Evolutionary conservation across 495 filamentous ascomycete genomes (phyloP).

Genomic region (Penicillium nucicola): DNA sequence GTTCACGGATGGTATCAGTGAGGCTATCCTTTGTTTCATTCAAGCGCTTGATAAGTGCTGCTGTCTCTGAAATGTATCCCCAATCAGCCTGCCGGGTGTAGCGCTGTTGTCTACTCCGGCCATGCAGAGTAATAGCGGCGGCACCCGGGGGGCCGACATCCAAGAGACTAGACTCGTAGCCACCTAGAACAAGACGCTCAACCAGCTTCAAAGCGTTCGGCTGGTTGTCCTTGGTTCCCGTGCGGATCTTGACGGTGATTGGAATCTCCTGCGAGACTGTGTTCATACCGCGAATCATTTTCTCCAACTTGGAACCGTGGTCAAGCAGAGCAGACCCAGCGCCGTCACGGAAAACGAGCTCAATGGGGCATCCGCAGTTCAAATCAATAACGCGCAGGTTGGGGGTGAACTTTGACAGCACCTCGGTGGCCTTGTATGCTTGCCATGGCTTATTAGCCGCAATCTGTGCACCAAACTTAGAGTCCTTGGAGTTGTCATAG

Average conservation of each 20-base stretch:
- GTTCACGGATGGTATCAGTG: constrained; percentile 72
- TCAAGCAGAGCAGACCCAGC: constrained; percentile 95
- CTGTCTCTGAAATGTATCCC: constrained; percentile 87
- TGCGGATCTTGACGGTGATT: constrained; percentile 90
- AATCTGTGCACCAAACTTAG: constrained; percentile 89
- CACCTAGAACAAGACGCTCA: constrained; percentile 78
- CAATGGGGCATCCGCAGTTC: constrained; percentile 96
- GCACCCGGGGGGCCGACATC: constrained; percentile 70
- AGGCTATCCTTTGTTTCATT: constrained; percentile 59
- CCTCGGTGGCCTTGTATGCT: constrained; percentile 81
- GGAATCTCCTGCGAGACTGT: constrained; percentile 81
- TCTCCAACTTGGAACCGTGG: constrained; percentile 74
- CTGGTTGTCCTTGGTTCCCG: constrained; percentile 75
- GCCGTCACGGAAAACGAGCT: constrained; percentile 80
- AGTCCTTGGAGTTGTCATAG: constrained; percentile 78
- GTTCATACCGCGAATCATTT: constrained; percentile 94
- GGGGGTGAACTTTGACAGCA: constrained; percentile 70
- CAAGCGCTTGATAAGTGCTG: constrained; percentile 75
- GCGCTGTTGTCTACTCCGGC: constrained; percentile 87
- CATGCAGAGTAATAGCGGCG: constrained; percentile 91
- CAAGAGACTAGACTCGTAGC: constrained; percentile 57
- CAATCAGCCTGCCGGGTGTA: constrained; percentile 90
- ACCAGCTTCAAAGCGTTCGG: constrained; percentile 78
- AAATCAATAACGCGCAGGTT: constrained; percentile 85
- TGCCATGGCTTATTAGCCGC: constrained; percentile 85